Conservation (phyloP, 768 basidiomycete species). For the Clitopilus passeckerianus region DNA sequence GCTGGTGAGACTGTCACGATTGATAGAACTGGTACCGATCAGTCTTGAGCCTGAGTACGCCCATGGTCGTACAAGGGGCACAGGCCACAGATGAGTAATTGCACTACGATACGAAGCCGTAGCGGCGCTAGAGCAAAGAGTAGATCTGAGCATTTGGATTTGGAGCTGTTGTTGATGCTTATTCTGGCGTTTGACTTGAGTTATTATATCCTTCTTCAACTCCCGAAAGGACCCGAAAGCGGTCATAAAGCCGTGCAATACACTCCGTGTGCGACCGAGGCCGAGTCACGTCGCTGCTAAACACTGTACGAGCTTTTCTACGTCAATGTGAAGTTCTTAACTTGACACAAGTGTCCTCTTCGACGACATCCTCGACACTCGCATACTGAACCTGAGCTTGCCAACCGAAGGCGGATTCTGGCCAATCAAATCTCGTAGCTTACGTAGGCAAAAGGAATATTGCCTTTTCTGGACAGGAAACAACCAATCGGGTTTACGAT, state of each 20-base stretch:
- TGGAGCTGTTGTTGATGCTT: not conserved
- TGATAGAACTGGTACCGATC: slow-evolving; percentile 4
- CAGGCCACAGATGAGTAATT: slow-evolving; percentile 6
- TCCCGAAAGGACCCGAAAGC: not conserved
- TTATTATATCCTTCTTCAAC: not conserved
- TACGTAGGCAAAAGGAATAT: not conserved
- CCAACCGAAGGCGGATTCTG: not conserved
- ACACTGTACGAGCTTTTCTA: not conserved
- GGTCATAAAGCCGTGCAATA: not conserved
- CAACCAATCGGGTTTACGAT: not conserved
- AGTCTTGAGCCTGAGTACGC: not conserved
- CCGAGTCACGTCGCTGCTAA: not conserved
- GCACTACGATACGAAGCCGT: slow-evolving; percentile 8
- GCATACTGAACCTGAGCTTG: too few relatives aligned
- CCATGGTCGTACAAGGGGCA: slow-evolving; percentile 3
- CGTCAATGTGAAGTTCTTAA: not conserved
- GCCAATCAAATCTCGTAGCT: not conserved
- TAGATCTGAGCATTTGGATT: not conserved
- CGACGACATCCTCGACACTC: too few relatives aligned
- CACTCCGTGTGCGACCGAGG: not conserved
- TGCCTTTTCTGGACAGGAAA: not conserved
- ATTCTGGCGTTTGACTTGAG: not conserved
- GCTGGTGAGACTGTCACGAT: slow-evolving; percentile 11
- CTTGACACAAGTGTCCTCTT: not conserved
- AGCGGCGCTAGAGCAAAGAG: not conserved